Percentiles rank a stretch among this genome's conserved stretches.
Conservation (phyloP, 306 rosid species). For the Hippophae tibetana region DNA sequence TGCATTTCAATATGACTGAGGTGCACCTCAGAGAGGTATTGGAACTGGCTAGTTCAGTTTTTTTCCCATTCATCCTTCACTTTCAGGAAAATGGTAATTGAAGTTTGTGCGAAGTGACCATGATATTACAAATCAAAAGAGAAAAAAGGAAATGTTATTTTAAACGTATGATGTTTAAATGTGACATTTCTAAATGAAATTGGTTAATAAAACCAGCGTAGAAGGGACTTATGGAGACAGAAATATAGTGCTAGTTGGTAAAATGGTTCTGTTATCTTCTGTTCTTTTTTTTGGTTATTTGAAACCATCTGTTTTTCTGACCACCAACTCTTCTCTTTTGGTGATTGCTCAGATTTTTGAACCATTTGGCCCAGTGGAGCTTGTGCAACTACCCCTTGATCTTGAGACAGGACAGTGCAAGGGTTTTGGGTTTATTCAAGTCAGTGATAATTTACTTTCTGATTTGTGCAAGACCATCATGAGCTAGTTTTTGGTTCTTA, state of each 20-base stretch:
- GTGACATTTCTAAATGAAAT: background rate
- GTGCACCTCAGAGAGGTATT: slow-evolving; percentile 84
- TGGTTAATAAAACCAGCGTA: background rate
- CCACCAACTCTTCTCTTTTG: slow-evolving; percentile 5
- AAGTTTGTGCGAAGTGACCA: no score
- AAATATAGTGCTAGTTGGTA: slow-evolving; percentile 1
- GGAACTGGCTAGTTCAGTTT: background rate
- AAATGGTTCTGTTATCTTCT: background rate
- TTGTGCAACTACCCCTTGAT: slow-evolving; percentile 90
- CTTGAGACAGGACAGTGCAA: slow-evolving; percentile 97
- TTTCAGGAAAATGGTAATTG: no score
- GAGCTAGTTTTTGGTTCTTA: slow-evolving; percentile 9
- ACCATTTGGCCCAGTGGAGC: slow-evolving; percentile 94
- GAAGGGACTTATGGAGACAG: background rate
- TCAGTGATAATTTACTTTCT: slow-evolving; percentile 32
- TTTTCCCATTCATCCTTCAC: no score
- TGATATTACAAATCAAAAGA: no score
- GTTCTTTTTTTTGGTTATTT: background rate
- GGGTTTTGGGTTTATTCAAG: slow-evolving; percentile 98
- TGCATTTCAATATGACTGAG: slow-evolving; percentile 98
- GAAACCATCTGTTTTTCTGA: slow-evolving; percentile 9
- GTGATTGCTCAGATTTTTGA: slow-evolving; percentile 66
- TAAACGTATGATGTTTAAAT: background rate
- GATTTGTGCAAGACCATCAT: background rate
- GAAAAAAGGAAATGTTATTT: no score